These are phyloP conservation scores for Yueomyces sp. DNA, from an alignment of 805 yeast species.

Conservation along the genomic window DNA sequence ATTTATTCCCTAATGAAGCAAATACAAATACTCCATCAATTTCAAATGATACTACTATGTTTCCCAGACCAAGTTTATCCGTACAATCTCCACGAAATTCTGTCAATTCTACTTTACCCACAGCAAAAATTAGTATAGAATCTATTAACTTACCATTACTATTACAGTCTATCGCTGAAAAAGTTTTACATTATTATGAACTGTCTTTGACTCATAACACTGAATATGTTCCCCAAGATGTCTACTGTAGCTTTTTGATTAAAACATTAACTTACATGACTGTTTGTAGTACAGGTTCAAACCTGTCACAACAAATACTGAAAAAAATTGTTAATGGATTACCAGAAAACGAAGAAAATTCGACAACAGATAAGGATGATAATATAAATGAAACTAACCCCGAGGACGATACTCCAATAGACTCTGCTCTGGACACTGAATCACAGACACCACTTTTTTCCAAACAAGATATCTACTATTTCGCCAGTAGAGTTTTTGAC, in stretches of 20 bases:
- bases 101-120: conserved; percentile 1
- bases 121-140: conserved; percentile 9
- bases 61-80: conserved; percentile 14
- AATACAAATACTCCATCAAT: background rate
- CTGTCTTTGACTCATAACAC: conserved; percentile 43
- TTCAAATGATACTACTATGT: background rate
- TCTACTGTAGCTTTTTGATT: conserved; percentile 58
- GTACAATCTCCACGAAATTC: conserved; percentile 38
- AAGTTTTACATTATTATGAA: conserved; percentile 32
- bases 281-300: conserved; percentile 34
- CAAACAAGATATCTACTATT: conserved; percentile 32
- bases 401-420: background rate
- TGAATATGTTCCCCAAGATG: conserved; percentile 72
- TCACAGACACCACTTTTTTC: conserved; percentile 13
- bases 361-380: background rate
- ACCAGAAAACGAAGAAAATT: background rate
- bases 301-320: conserved; percentile 30
- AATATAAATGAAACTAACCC: conserved; percentile 7
- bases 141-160: conserved; percentile 24
- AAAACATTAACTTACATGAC: conserved; percentile 53
- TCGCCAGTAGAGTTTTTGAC: conserved; percentile 35
- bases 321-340: conserved; percentile 32
- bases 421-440: background rate
- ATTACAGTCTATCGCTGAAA: conserved; percentile 26
- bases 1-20: conserved; percentile 18